Evolutionary conservation across 2,329 filamentous ascomycete species (phyloP).

Genomic region (Pseudogymnoascus sp.): DNA sequence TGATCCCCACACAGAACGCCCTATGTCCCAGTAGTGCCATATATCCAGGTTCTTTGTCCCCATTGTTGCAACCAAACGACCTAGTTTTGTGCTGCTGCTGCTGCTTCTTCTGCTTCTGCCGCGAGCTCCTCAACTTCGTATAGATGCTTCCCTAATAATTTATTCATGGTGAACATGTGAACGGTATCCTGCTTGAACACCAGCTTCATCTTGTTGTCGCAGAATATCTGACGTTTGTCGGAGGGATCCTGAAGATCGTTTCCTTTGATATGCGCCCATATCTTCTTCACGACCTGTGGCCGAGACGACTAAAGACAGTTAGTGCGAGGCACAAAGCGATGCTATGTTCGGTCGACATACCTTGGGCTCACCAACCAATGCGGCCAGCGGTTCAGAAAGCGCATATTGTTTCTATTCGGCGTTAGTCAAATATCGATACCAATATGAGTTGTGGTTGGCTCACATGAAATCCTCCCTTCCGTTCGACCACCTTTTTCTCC

Average conservation of each 20-base stretch:
- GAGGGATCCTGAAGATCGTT: slow-evolving; percentile 82
- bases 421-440: background rate
- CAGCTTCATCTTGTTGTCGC: slow-evolving; percentile 83
- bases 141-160: slow-evolving; percentile 81
- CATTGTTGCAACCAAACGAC: background rate
- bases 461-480: slow-evolving; percentile 86
- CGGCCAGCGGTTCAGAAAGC: slow-evolving; percentile 62
- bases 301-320: slow-evolving; percentile 62
- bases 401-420: slow-evolving; percentile 58
- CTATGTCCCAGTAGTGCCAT: background rate
- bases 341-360: slow-evolving; percentile 36
- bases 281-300: slow-evolving; percentile 89
- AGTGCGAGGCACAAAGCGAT: background rate
- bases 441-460: slow-evolving; percentile 31
- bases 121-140: slow-evolving; percentile 68
- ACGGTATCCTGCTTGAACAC: slow-evolving; percentile 88
- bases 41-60: slow-evolving; percentile 1
- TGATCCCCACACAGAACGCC: background rate
- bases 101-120: slow-evolving; percentile 27
- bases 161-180: slow-evolving; percentile 99
- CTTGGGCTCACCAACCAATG: slow-evolving; percentile 62
- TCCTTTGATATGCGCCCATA: slow-evolving; percentile 91
- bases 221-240: slow-evolving; percentile 87
- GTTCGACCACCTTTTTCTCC: slow-evolving; percentile 59
- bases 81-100: background rate